Conservation (phyloP, 768 basidiomycete genomes). For the Candolleomyces efflorescens region DNA sequence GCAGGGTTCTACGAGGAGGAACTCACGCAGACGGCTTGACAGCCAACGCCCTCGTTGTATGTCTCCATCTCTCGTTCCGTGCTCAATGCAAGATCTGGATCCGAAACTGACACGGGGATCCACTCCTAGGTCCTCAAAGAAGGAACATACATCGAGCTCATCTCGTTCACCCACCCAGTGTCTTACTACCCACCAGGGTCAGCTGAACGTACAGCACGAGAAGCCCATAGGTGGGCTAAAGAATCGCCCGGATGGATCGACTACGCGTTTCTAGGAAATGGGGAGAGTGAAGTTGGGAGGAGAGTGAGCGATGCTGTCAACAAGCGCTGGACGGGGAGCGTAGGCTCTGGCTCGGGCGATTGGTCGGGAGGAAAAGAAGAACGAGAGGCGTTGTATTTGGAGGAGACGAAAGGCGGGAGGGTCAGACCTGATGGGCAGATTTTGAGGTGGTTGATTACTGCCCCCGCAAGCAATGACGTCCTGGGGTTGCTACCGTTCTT, state of each 20-base stretch:
- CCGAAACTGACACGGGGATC: background rate
- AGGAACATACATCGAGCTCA: slow-evolving; percentile 63
- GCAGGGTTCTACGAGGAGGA: slow-evolving; percentile 64
- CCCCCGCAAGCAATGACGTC: slow-evolving; percentile 20
- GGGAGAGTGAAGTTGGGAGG: slow-evolving; percentile 3
- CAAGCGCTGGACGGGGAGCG: slow-evolving; percentile 37
- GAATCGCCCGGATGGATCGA: slow-evolving; percentile 7
- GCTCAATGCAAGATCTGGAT: background rate
- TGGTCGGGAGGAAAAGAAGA: too few species aligned
- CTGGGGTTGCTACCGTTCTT: slow-evolving; percentile 57
- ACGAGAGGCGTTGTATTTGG: slow-evolving; percentile 26
- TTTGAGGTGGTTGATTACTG: slow-evolving; percentile 56
- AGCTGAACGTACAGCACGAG: slow-evolving; percentile 39
- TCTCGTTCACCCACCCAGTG: slow-evolving; percentile 56
- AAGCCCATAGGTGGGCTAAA: slow-evolving; percentile 11
- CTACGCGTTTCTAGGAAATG: slow-evolving; percentile 7
- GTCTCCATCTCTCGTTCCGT: slow-evolving; percentile 10
- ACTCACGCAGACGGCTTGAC: slow-evolving; percentile 61
- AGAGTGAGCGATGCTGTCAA: slow-evolving; percentile 43
- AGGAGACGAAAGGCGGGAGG: slow-evolving; percentile 51
- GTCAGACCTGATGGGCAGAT: slow-evolving; percentile 49
- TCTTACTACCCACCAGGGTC: slow-evolving; percentile 50
- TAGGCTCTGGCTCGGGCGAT: too few species aligned
- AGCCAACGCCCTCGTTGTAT: slow-evolving; percentile 60
- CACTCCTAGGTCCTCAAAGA: slow-evolving; percentile 45